These are phyloP conservation scores for Neoarthrinium moseri DNA, from an alignment of 2,329 filamentous ascomycete species.

Conservation along the genomic window DNA sequence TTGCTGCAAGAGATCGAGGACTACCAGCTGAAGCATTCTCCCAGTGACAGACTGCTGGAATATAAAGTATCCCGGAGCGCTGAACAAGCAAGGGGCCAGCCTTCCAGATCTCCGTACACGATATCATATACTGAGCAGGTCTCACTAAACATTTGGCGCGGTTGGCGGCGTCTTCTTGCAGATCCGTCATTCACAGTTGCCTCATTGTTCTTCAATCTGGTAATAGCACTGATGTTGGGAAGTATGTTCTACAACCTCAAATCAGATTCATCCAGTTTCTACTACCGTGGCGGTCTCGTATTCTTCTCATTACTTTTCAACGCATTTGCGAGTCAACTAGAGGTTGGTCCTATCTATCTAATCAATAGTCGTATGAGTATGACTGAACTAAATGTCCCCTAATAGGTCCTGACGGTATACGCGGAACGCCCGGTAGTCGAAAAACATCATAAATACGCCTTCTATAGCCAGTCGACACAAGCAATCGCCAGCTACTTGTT, in stretches of 20 bases:
- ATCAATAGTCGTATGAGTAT: neutral
- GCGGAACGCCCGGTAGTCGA: slow-evolving; percentile 33
- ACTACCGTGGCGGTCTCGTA: slow-evolving; percentile 72
- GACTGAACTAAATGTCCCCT: neutral
- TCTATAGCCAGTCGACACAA: slow-evolving; percentile 32
- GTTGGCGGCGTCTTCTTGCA: slow-evolving; percentile 72
- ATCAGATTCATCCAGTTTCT: slow-evolving; percentile 69
- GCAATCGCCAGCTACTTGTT: slow-evolving; percentile 63
- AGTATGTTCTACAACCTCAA: slow-evolving; percentile 79
- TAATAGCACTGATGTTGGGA: slow-evolving; percentile 74
- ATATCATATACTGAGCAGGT: slow-evolving; percentile 76
- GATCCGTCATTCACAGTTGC: slow-evolving; percentile 75
- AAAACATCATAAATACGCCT: slow-evolving; percentile 41
- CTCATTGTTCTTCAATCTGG: slow-evolving; percentile 68
- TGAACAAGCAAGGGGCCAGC: slow-evolving; percentile 51
- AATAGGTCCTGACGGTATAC: slow-evolving; percentile 4
- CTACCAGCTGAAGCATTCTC: too few relatives aligned
- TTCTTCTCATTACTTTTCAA: slow-evolving; percentile 90
- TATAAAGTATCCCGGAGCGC: slow-evolving; percentile 9
- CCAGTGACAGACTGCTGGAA: slow-evolving; percentile 9
- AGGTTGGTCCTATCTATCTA: slow-evolving; percentile 46
- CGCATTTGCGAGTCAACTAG: slow-evolving; percentile 76
- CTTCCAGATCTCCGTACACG: slow-evolving; percentile 76
- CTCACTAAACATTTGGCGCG: slow-evolving; percentile 75
- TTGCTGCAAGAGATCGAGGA: slow-evolving; percentile 2